Evolutionary conservation across 352 stramenopile genomes (phyloP), one percentile per base, ranked within the genome.

Genomic region (Phytophthora pini): DNA sequence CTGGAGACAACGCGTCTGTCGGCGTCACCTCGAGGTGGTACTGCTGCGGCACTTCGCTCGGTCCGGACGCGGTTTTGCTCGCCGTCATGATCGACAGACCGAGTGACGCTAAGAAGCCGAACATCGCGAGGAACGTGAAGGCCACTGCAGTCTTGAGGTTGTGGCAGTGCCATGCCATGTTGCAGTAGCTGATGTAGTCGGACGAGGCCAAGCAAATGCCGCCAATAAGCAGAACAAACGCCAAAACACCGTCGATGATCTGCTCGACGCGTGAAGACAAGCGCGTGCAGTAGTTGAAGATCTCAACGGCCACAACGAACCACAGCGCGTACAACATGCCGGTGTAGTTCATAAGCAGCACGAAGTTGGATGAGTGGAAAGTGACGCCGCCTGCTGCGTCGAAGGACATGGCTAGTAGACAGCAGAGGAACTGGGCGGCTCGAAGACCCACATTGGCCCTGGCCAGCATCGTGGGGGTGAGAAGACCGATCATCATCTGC

Each of bases 261-360:
- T 82, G 58, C 20, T 83, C 68, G 12, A 70, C 48, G 11, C 62
- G 34, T 3, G 43, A 27, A 20, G 61, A 51, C 8, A 67, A 26
- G 32, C 74, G 77, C 24, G 50, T 47, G 17, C 43, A 71, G 17
- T 64, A 52, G 38, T 63, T 39, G 56, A 79, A 77, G 27, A 82
- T 50, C 52, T 92, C 76, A 20, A 92, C 68, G 5, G 64, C 73
- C 24, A 71, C 49, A 3, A 87, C 5, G 31, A 65, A 61, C 66
- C 70, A 89, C 43, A 89, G 62, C n/a, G 53, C 64, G 72, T 87
- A 90, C 10, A 92, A 55, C 80, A 90, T 80, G 15, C 72, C 60
- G 15, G 79, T 83, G 70, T 89, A 90, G 26, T 70, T 72, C 63
- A 89, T 80, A 49, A 91, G 59, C 17, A 87, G 56, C 2, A 58